Evolutionary conservation across 176 grass and related monocot species (phyloP).

Genomic region (Carex pumila): DNA sequence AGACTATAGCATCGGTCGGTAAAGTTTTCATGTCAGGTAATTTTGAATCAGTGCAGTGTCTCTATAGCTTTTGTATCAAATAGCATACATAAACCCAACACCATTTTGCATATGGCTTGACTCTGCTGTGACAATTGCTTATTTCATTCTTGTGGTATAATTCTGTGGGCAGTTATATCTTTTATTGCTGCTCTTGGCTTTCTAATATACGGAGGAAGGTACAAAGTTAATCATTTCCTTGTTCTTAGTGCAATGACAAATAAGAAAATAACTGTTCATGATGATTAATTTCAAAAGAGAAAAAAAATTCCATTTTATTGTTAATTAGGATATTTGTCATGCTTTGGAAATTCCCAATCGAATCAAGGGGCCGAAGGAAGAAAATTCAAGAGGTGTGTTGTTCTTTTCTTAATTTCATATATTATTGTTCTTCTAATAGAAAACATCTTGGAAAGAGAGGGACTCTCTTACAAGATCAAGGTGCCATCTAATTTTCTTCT

Average conservation of each 20-base stretch:
- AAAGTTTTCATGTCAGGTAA: constrained; percentile 82
- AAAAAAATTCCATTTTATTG: not conserved
- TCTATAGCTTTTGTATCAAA: constrained; percentile 3
- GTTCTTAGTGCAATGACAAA: not conserved
- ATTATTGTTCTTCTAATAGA: not conserved
- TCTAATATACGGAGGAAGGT: constrained; percentile 84
- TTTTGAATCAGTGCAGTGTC: not conserved
- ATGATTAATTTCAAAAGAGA: not conserved
- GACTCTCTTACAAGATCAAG: not conserved
- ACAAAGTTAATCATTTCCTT: constrained; percentile 1
- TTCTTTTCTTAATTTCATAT: not conserved
- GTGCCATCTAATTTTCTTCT: not conserved
- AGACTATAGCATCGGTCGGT: constrained; percentile 41
- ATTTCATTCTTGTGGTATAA: constrained; percentile 11
- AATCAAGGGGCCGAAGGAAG: constrained; percentile 78
- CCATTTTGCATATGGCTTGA: not conserved
- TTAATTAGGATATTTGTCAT: constrained; percentile 63
- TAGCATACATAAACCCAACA: not conserved
- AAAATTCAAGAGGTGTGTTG: constrained; percentile 73
- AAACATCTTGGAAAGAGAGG: not conserved
- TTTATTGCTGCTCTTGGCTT: constrained; percentile 74
- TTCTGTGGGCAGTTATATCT: constrained; percentile 56
- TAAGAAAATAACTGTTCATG: not conserved
- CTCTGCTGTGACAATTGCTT: not conserved
- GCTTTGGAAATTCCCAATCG: constrained; percentile 77